Evolutionary conservation across 2,329 filamentous ascomycete species (phyloP).

Genomic region (Leptographium lundbergii): DNA sequence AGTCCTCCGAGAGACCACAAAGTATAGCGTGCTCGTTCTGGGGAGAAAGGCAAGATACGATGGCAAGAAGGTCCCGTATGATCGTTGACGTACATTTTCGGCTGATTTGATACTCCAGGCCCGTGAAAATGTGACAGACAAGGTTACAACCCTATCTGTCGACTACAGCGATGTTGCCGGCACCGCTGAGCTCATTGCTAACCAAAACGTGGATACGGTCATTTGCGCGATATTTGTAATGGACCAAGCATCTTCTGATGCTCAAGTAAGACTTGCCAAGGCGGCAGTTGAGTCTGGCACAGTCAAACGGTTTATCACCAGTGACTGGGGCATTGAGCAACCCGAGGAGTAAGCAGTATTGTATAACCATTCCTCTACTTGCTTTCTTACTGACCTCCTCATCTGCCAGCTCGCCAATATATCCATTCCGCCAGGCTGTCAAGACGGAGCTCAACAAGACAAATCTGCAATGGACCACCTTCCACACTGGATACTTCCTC

Average conservation of each 20-base stretch:
- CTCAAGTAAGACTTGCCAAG: constrained; percentile 25
- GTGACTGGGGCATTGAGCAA: constrained; percentile 20
- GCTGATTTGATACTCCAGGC: background rate
- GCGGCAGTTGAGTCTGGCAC: constrained; percentile 25
- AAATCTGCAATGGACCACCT: constrained; percentile 23
- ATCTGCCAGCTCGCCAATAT: background rate
- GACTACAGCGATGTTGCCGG: background rate
- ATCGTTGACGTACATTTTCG: background rate
- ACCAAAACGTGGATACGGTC: background rate
- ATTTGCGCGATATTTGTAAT: background rate
- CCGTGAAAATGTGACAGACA: background rate
- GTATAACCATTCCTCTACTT: no score
- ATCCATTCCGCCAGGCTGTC: background rate
- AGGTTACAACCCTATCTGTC: background rate
- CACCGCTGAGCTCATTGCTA: background rate
- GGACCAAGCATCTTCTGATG: background rate
- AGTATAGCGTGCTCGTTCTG: constrained; percentile 27
- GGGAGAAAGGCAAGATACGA: background rate
- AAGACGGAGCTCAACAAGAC: constrained; percentile 16
- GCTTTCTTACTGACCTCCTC: no score
- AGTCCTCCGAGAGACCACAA: constrained; percentile 17
- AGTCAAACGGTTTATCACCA: constrained; percentile 29
- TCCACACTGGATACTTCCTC: constrained; percentile 30
- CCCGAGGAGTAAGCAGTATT: constrained; percentile 15
- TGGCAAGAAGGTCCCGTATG: no score